Percentiles rank a stretch among this genome's conserved stretches.
These are phyloP conservation scores for Diaporthe amygdali DNA, from an alignment of 2,329 filamentous ascomycete genomes.

Conservation along the genomic window DNA sequence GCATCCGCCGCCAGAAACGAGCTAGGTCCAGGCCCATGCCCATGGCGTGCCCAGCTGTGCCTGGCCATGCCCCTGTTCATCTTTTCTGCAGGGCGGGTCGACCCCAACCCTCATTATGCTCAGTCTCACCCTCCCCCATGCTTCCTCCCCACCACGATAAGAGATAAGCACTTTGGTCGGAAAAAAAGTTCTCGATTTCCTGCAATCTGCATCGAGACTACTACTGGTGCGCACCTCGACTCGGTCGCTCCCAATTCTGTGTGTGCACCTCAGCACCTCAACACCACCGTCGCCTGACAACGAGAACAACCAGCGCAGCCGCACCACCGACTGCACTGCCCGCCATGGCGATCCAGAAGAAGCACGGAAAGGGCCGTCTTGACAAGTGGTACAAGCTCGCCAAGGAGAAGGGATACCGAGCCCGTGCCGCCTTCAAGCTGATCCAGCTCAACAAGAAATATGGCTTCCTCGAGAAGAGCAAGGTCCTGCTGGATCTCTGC, in stretches of 20 bases:
- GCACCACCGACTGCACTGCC: not conserved
- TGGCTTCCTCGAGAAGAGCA: conserved; percentile 96
- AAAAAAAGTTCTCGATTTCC: not conserved
- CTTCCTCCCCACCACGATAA: not conserved
- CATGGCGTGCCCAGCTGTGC: too few species aligned
- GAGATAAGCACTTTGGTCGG: not conserved
- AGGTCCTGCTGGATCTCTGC: conserved; percentile 95
- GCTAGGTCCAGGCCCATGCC: not conserved
- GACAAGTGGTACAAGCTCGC: conserved; percentile 99
- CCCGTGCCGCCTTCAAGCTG: conserved; percentile 95
- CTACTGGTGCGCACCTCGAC: not conserved
- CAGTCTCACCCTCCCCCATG: not conserved
- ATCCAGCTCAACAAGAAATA: conserved; percentile 99
- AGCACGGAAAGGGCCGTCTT: conserved; percentile 96
- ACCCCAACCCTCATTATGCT: not conserved
- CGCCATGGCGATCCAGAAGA: conserved; percentile 95
- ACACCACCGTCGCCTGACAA: not conserved
- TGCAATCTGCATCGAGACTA: not conserved
- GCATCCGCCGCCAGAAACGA: not conserved
- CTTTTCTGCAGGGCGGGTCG: too few species aligned
- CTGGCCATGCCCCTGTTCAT: not conserved
- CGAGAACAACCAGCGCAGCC: not conserved
- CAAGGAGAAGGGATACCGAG: conserved; percentile 97
- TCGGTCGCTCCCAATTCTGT: not conserved
- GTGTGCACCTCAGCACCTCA: not conserved